These are phyloP conservation scores for Penicillium griseofulvum DNA, from an alignment of 2,329 filamentous ascomycete genomes.

Conservation along the genomic window DNA sequence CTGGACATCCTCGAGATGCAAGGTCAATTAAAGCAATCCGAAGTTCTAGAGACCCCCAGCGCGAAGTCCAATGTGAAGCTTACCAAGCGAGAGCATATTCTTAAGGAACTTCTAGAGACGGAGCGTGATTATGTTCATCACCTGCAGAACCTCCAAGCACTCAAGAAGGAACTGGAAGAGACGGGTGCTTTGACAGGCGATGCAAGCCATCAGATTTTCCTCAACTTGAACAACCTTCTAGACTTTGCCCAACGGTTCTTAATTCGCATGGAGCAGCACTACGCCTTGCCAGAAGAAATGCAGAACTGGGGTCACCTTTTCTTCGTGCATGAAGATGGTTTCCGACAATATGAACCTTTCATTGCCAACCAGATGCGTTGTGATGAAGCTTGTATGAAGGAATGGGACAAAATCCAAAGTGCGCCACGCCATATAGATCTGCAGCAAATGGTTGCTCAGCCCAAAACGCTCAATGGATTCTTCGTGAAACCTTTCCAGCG, in stretches of 20 bases:
- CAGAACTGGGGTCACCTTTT: constrained; percentile 98
- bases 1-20: constrained; percentile 79
- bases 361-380: constrained; percentile 95
- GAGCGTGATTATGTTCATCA: constrained; percentile 98
- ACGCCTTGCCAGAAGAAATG: constrained; percentile 69
- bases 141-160: constrained; percentile 84
- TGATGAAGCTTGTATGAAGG: constrained; percentile 74
- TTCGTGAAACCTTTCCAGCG: constrained; percentile 95
- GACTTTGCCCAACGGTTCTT: constrained; percentile 95
- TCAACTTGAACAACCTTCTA: constrained; percentile 91
- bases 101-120: constrained; percentile 88
- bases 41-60: constrained; percentile 48
- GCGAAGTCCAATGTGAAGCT: constrained; percentile 55
- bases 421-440: constrained; percentile 65
- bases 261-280: constrained; percentile 93
- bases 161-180: constrained; percentile 87
- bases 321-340: constrained; percentile 76
- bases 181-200: constrained; percentile 86
- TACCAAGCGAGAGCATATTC: constrained; percentile 78
- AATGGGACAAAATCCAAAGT: constrained; percentile 80
- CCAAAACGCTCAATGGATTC: constrained; percentile 86
- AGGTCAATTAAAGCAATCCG: constrained; percentile 68
- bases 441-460: constrained; percentile 76
- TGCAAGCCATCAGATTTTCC: constrained; percentile 87
- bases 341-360: constrained; percentile 93